These are phyloP conservation scores for Rubia tinctorum DNA, from an alignment of 305 asterid species.

Conservation along the genomic window DNA sequence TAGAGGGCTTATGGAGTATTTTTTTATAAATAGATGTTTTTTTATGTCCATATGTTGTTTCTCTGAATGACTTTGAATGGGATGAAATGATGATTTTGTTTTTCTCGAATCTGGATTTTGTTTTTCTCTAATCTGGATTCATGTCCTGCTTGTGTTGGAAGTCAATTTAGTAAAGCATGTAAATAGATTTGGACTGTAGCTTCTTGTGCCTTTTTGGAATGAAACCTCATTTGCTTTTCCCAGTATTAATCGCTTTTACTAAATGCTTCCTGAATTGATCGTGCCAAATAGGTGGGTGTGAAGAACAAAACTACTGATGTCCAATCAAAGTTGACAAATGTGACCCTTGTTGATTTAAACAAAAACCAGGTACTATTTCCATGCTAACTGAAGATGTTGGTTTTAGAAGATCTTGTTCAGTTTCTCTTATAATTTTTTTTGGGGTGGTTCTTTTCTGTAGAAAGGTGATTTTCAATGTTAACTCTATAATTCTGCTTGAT, in stretches of 20 bases:
- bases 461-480: neutral
- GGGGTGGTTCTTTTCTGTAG: neutral
- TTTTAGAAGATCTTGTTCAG: neutral
- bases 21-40: neutral
- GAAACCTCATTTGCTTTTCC: neutral
- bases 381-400: slow-evolving; percentile 6
- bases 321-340: slow-evolving; percentile 82
- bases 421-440: neutral
- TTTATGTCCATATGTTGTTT: neutral
- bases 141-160: neutral
- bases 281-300: slow-evolving; percentile 80
- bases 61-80: neutral
- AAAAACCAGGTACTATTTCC: slow-evolving; percentile 76
- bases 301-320: slow-evolving; percentile 81
- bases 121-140: neutral
- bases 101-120: neutral
- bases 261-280: slow-evolving; percentile 9
- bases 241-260: neutral
- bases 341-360: slow-evolving; percentile 76
- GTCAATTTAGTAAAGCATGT: slow-evolving; percentile 1
- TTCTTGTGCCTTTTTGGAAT: neutral
- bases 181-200: neutral
- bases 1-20: neutral
- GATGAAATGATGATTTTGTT: neutral
- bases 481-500: neutral